Conservation (phyloP, 2,329 filamentous ascomycete genomes). For the Capronia epimyces region DNA sequence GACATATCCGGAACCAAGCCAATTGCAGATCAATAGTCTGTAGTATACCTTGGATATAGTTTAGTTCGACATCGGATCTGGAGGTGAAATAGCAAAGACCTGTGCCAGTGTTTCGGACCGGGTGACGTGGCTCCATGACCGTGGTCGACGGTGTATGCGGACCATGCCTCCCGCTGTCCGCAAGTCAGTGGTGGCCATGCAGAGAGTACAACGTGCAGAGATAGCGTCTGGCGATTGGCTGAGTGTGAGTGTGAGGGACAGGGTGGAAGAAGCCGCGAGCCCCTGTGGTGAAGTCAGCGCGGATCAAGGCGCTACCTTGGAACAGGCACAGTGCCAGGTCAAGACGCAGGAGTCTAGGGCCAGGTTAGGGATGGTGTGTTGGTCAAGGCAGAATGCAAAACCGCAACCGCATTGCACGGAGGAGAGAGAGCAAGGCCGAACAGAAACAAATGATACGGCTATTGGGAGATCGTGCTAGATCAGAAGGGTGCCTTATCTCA, state of each 20-base stretch:
- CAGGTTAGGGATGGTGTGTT: background rate
- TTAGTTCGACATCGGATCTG: background rate
- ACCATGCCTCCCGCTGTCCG: conserved; percentile 17
- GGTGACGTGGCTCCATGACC: conserved; percentile 16
- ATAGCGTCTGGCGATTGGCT: conserved; percentile 19
- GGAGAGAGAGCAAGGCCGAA: too few species aligned
- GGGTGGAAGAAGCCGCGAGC: conserved; percentile 4
- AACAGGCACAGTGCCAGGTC: conserved; percentile 2
- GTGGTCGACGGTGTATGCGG: conserved; percentile 18
- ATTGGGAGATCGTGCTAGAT: too few species aligned
- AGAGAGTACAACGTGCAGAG: conserved; percentile 20
- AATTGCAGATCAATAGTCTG: background rate
- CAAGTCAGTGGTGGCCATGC: conserved; percentile 13
- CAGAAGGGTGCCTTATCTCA: too few species aligned
- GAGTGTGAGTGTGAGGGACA: background rate
- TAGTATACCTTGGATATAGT: background rate
- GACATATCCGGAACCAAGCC: background rate
- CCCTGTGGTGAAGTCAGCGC: conserved; percentile 9
- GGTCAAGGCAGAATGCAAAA: background rate
- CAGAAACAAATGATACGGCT: too few species aligned
- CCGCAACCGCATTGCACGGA: too few species aligned
- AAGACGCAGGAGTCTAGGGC: background rate
- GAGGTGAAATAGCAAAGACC: background rate
- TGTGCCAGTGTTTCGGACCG: conserved; percentile 15
- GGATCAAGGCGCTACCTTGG: conserved; percentile 1